Conservation (phyloP, 1,284 basidiomycete genomes). For the Trichosporon inkin region DNA sequence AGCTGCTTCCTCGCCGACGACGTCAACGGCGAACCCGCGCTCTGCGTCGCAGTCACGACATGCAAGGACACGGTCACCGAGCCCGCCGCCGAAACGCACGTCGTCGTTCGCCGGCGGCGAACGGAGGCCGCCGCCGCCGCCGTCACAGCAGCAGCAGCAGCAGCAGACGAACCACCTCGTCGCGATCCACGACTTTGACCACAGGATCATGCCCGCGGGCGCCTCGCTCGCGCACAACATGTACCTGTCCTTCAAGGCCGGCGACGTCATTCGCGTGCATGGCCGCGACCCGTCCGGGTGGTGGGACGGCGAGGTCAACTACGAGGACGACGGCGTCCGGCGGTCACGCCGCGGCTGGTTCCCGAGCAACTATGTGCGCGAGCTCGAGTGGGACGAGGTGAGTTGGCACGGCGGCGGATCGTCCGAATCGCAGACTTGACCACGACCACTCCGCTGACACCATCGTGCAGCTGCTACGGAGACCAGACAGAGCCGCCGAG, state of each 20-base stretch:
- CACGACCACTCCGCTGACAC: background rate
- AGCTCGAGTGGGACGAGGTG: conserved; percentile 35
- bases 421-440: no score
- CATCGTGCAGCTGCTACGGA: background rate
- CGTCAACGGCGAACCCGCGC: background rate
- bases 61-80: conserved; percentile 6
- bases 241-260: conserved; percentile 81
- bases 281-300: conserved; percentile 85
- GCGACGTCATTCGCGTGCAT: conserved; percentile 84
- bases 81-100: conserved; percentile 12
- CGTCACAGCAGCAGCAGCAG: no score
- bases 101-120: conserved; percentile 8
- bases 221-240: conserved; percentile 58
- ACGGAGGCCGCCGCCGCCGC: no score
- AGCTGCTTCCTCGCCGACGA: background rate
- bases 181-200: conserved; percentile 80
- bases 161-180: conserved; percentile 55
- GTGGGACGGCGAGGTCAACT: conserved; percentile 89
- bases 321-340: conserved; percentile 15
- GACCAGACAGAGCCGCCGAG: background rate
- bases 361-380: conserved; percentile 64
- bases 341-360: conserved; percentile 81
- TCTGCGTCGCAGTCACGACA: conserved; percentile 6
- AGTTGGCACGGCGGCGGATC: conserved; percentile 13
- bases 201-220: conserved; percentile 52